Percentiles rank a stretch among this genome's conserved stretches.
These are phyloP conservation scores for Podosphaera leucotricha DNA, from an alignment of 2,329 filamentous ascomycete species.

Conservation along the genomic window DNA sequence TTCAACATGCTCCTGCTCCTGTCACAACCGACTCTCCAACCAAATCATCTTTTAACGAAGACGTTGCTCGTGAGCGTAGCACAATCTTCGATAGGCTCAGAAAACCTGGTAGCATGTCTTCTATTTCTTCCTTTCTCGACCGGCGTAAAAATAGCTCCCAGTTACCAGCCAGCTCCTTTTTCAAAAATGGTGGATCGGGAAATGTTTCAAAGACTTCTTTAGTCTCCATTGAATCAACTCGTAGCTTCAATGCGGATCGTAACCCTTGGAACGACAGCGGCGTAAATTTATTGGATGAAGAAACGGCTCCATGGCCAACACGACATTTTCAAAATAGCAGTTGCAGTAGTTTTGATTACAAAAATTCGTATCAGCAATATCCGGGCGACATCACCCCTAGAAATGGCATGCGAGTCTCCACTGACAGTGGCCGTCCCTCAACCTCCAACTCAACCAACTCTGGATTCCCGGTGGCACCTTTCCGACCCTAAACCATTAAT, in stretches of 20 bases:
- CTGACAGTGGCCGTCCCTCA: slow-evolving; percentile 75
- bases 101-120: slow-evolving; percentile 85
- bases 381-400: slow-evolving; percentile 66
- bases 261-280: slow-evolving; percentile 98
- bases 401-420: slow-evolving; percentile 62
- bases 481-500: slow-evolving; percentile 32
- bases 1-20: slow-evolving; percentile 72
- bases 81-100: slow-evolving; percentile 78
- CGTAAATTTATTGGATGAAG: slow-evolving; percentile 79
- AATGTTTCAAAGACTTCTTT: slow-evolving; percentile 88
- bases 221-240: slow-evolving; percentile 84
- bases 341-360: slow-evolving; percentile 26
- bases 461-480: slow-evolving; percentile 86
- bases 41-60: slow-evolving; percentile 62
- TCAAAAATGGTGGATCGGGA: slow-evolving; percentile 61
- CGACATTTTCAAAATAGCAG: slow-evolving; percentile 45
- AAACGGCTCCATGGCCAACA: slow-evolving; percentile 35
- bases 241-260: slow-evolving; percentile 72
- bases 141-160: slow-evolving; percentile 84
- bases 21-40: slow-evolving; percentile 73
- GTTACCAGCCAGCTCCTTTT: slow-evolving; percentile 59
- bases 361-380: slow-evolving; percentile 35
- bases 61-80: slow-evolving; percentile 54
- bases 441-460: slow-evolving; percentile 89
- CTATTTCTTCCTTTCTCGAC: slow-evolving; percentile 86